Base-by-base conservation (phyloP, 202 grass and related monocot species). In the Panicum hallii region DNA sequence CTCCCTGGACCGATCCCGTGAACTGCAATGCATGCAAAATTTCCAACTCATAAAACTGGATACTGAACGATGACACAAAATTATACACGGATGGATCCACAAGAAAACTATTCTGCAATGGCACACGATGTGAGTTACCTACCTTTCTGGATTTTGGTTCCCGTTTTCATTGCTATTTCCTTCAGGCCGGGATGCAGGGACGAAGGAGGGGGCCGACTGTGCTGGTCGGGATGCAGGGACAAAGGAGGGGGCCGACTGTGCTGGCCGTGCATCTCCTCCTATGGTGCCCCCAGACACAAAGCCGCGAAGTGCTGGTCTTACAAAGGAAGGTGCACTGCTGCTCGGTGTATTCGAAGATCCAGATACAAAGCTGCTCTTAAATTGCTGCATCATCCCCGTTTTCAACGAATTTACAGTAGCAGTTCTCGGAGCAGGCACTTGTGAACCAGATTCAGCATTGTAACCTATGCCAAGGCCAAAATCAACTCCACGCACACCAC, bases 401-500 rank as follows among this genome's bases (percentile, higher is more conserved):
- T 92, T 99, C 55, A 94, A 15, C 0, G 88, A 88, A 89, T 88
- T 98, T 52, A 89, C 81, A 67, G 80, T 78, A 36, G 88, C 62
- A 77, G 93, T 88, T 87, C 93, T 94, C 72, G 87, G 83, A 74
- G 78, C 47, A 56, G 91, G 78, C 75, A 90, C 74, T 78, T 91
- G 83, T 67, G 93, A 81, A 67, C 75, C 88, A 30, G 97, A 85
- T 43, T 91, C 97, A 70, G 95, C 19, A 78, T 62, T 91, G 55
- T 96, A 99, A 60, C 97, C 97, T 65, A 99, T 99, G 54, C 97
- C 97, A 20, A 94, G 93, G 42, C 97, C 97, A 63, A 90, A 99
- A 87, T 99, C 93, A 92, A 99, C 97, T 82, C 97, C 97, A 66
- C 97, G 93, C 26, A 99, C 93, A 72, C 97, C 97, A 47, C 96